Conservation (phyloP, 805 yeast genomes). For the Candida taoyuanica region DNA sequence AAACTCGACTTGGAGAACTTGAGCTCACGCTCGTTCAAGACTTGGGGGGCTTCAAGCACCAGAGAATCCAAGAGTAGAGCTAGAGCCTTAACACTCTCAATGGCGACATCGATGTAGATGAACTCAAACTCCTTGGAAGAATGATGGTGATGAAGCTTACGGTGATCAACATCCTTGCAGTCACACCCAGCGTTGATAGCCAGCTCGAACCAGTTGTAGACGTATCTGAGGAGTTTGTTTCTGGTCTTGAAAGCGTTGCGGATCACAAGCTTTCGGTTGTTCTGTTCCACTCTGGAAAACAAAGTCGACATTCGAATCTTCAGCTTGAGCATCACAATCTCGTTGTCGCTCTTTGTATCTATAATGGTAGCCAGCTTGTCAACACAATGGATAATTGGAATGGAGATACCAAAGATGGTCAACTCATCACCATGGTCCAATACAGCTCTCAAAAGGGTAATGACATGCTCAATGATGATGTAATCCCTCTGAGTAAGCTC, state of each 20-base stretch:
- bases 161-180: conserved; percentile 7
- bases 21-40: conserved; percentile 47
- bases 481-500: conserved; percentile 27
- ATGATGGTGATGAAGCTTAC: conserved; percentile 2
- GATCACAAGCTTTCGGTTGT: conserved; percentile 32
- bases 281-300: conserved; percentile 32
- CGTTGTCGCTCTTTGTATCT: conserved; percentile 11
- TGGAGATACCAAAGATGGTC: conserved; percentile 31
- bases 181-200: conserved; percentile 40
- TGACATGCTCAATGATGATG: conserved; percentile 44
- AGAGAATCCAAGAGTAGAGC: conserved; percentile 51
- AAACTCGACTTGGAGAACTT: conserved; percentile 52
- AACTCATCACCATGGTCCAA: conserved; percentile 31
- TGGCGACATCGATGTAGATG: conserved; percentile 53
- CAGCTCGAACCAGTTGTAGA: conserved; percentile 50
- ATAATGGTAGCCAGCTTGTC: conserved; percentile 18
- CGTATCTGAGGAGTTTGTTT: conserved; percentile 42
- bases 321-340: conserved; percentile 28
- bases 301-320: conserved; percentile 41
- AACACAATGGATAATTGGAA: conserved; percentile 28
- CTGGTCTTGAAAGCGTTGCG: conserved; percentile 44
- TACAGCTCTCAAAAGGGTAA: conserved; percentile 40
- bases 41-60: conserved; percentile 56
- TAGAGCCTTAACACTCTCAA: conserved; percentile 57
- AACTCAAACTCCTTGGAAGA: conserved; percentile 38